phyloP scores from a whole-genome alignment of 495 filamentous ascomycete genomes.

The Endocarpon pusillum region DNA sequence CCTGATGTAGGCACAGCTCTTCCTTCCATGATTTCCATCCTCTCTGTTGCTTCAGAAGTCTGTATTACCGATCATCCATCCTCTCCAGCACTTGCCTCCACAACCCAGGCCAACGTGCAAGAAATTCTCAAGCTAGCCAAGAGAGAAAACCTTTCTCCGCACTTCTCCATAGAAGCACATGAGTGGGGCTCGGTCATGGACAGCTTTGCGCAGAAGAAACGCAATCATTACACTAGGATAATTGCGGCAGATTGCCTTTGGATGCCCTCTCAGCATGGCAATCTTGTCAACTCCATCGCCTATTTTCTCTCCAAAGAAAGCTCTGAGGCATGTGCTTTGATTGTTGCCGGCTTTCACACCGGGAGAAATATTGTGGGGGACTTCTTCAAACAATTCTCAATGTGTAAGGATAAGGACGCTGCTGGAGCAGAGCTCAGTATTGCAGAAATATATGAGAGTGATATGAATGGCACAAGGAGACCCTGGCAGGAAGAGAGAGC shows the following conservation, averaged over 20 bases:
- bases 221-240: constrained; percentile 44
- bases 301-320: constrained; percentile 42
- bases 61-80: constrained; percentile 67
- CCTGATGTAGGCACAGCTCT: constrained; percentile 56
- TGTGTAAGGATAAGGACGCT: too few relatives aligned
- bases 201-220: constrained; percentile 31
- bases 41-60: constrained; percentile 46
- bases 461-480: constrained; percentile 48
- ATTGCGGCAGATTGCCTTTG: constrained; percentile 74
- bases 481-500: constrained; percentile 30
- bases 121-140: constrained; percentile 26
- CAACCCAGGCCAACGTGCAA: constrained; percentile 43
- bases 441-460: constrained; percentile 57
- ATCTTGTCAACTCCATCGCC: constrained; percentile 48
- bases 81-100: constrained; percentile 38
- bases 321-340: constrained; percentile 17
- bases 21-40: constrained; percentile 45
- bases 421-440: constrained; percentile 40
- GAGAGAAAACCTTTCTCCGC: constrained; percentile 9
- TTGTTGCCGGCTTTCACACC: constrained; percentile 72
- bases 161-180: constrained; percentile 39
- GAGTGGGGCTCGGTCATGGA: constrained; percentile 51
- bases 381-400: too few relatives aligned
- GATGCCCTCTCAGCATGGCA: constrained; percentile 64
- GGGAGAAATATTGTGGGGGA: constrained; percentile 49